Conservation (phyloP, 371 early-diverging fungal genomes). For the Actinomucor elegans region DNA sequence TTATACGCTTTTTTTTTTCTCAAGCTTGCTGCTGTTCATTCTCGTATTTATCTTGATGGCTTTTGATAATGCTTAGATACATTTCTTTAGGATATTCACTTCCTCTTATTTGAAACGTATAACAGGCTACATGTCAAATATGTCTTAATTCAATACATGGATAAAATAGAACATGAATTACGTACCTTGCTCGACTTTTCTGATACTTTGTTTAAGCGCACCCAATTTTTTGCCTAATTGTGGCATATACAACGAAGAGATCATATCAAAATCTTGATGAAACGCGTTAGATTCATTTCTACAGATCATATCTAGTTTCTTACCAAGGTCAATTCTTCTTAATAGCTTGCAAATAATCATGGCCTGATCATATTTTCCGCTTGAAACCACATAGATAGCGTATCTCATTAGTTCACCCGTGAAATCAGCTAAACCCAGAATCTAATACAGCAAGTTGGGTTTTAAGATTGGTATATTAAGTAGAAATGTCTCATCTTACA, state of each 20-base stretch:
- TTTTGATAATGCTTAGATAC: slow-evolving; percentile 36
- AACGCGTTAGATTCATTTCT: no score
- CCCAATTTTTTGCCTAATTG: slow-evolving; percentile 31
- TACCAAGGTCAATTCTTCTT: slow-evolving; percentile 44
- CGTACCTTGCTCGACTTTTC: slow-evolving; percentile 43
- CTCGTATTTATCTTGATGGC: slow-evolving; percentile 34
- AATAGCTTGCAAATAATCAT: slow-evolving; percentile 49
- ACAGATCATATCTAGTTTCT: no score
- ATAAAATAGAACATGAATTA: neutral
- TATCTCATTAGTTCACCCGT: slow-evolving; percentile 75
- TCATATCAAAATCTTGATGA: slow-evolving; percentile 30
- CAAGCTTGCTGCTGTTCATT: slow-evolving; percentile 14
- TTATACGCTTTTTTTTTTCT: no score
- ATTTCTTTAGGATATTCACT: slow-evolving; percentile 46
- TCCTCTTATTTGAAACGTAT: slow-evolving; percentile 42
- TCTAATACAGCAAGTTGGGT: neutral
- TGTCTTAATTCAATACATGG: neutral
- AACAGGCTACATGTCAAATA: slow-evolving; percentile 25
- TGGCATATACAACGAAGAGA: slow-evolving; percentile 29
- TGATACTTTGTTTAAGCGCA: slow-evolving; percentile 30
- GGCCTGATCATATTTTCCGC: slow-evolving; percentile 46
- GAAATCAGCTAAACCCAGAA: slow-evolving; percentile 65
- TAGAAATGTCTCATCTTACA: slow-evolving; percentile 15
- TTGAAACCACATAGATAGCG: slow-evolving; percentile 53
- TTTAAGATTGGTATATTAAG: neutral